Evolutionary conservation across 352 stramenopile genomes (phyloP), one percentile per base, ranked within the genome.

Genomic region (Globisporangium heterothallicum): DNA sequence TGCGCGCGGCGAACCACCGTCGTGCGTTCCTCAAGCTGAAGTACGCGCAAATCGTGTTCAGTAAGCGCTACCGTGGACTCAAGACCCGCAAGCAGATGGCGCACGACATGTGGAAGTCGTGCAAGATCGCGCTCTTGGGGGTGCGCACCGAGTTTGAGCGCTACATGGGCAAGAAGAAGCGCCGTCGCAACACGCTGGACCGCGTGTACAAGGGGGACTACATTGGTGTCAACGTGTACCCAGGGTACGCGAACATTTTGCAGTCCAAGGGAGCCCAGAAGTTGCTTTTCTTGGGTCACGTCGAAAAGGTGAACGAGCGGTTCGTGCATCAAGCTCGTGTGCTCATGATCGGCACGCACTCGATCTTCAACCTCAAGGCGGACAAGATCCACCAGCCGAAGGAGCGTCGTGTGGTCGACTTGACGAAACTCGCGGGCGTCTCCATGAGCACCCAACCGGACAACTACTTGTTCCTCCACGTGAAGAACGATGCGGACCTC

Each of bases 151-250:
- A 91, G 51, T 93, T 93, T 42, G 82, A 93, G 69, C 78, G 78
- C 19, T 93, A 85, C 58, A 56, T 88, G 32, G 78, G 79, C 56
- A 80, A 91, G 74, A 93, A 93, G 65, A 91, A 91, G 68, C 82
- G 82, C 50, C 79, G 82, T 46, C 79, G 82, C 51, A 71, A 91
- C 65, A 81, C 82, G 43, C 64, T 93, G 3, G 82, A 93, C 55
- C 79, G 78, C 41, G 43, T 58, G 30, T 93, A 90, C 66, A 58
- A 77, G 57, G 79, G 70, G 24, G 82, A 93, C 54, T 93, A 93
- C 66, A 85, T 93, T 41, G 75, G 78, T 35, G 57, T 86, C 22
- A 86, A 81, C 61, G 79, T 76, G 59, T 88, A 77, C 47, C 65
- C 76, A 29, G 77, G 70, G 24, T 86, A 91, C 45, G 63, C 61